phyloP scores from a whole-genome alignment of 345 rosid species.

The Camelina laxa region DNA sequence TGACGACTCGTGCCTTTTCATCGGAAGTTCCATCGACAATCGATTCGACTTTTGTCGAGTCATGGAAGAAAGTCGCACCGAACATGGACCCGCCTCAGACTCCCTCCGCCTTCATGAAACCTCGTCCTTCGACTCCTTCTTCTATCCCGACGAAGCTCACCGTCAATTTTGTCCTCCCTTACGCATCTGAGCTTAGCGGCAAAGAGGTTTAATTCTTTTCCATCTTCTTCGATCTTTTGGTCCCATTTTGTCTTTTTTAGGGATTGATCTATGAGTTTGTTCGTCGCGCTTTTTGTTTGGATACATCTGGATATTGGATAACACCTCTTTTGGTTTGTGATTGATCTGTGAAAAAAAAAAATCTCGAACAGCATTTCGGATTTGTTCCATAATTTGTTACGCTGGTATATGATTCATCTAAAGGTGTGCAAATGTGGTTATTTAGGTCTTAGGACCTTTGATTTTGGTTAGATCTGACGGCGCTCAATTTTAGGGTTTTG shows the following conservation, averaged over 20 bases:
- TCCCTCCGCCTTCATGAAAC: constrained; percentile 68
- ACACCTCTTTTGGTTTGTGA: background rate
- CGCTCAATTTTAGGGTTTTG: constrained; percentile 31
- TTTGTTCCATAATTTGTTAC: background rate
- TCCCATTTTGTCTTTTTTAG: background rate
- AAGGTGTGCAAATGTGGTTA: constrained; percentile 5
- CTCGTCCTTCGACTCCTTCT: constrained; percentile 67
- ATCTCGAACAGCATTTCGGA: constrained; percentile 9
- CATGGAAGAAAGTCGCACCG: constrained; percentile 78
- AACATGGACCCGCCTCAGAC: constrained; percentile 81
- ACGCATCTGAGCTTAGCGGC: constrained; percentile 55
- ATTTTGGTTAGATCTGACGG: constrained; percentile 38
- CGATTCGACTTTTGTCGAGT: constrained; percentile 58
- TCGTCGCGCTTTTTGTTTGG: background rate
- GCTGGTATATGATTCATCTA: constrained; percentile 2
- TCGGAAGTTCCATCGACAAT: constrained; percentile 56
- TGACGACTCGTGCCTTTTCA: constrained; percentile 54
- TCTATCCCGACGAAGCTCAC: constrained; percentile 81
- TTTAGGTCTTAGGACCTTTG: constrained; percentile 19
- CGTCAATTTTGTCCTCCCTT: constrained; percentile 86
- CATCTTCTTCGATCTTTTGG: background rate
- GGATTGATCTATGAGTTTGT: constrained; percentile 17
- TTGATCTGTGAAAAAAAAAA: background rate
- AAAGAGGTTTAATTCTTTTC: constrained; percentile 57
- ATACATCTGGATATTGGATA: constrained; percentile 26